Conservation (phyloP, 73 alveolate species). For the Tetrahymena elliotti region DNA sequence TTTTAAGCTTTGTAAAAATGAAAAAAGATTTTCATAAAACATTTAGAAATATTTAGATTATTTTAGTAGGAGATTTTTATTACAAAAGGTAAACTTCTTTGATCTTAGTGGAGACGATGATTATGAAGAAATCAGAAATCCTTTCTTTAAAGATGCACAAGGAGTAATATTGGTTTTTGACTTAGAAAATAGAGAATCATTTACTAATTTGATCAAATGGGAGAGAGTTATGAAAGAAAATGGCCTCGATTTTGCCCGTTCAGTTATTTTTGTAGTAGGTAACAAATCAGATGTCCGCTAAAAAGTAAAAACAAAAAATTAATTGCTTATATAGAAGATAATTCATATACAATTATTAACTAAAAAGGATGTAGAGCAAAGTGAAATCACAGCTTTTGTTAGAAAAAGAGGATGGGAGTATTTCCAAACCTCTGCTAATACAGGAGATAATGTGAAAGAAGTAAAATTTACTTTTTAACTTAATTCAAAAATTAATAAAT, state of each 20-base stretch:
- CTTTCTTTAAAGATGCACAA: conserved; percentile 32
- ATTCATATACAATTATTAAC: neutral
- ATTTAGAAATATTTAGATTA: neutral
- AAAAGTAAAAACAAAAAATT: neutral
- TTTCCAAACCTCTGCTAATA: conserved; percentile 8
- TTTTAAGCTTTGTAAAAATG: too few relatives aligned
- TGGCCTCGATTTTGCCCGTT: conserved; percentile 17
- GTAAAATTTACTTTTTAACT: neutral
- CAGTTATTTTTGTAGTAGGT: conserved; percentile 22
- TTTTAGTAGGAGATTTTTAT: neutral
- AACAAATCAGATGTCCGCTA: conserved; percentile 25
- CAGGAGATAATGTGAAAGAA: conserved; percentile 28
- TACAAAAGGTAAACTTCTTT: conserved; percentile 71
- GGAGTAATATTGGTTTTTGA: conserved; percentile 38
- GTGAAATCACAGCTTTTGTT: conserved; percentile 8
- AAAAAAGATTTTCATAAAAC: neutral
- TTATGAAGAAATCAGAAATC: conserved; percentile 54
- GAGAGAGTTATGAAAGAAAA: conserved; percentile 34
- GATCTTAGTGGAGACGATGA: conserved; percentile 95
- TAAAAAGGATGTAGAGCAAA: conserved; percentile 19
- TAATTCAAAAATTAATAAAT: neutral
- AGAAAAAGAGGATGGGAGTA: conserved; percentile 26
- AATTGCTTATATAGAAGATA: neutral
- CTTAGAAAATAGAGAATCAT: conserved; percentile 19
- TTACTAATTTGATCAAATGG: conserved; percentile 31